These are phyloP conservation scores for Nasturtium officinale DNA, from an alignment of 345 rosid genomes.

Conservation along the genomic window DNA sequence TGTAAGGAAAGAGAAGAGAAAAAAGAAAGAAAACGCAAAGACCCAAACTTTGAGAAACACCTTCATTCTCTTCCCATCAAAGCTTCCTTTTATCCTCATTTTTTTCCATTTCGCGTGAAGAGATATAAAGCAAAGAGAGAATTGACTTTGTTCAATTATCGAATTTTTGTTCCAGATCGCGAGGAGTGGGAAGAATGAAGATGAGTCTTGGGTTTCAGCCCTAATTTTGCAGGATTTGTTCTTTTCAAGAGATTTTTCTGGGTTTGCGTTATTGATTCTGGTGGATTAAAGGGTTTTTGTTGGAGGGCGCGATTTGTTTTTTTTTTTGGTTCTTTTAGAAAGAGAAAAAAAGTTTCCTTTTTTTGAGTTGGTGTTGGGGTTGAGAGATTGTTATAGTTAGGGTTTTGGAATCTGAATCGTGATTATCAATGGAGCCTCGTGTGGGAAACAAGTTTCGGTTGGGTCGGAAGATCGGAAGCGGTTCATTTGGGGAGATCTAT, in stretches of 20 bases:
- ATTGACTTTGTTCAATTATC: constrained; percentile 5
- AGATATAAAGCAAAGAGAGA: constrained; percentile 2
- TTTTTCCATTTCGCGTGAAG: constrained; percentile 33
- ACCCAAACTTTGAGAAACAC: constrained; percentile 43
- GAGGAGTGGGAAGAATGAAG: constrained; percentile 10
- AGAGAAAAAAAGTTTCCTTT: background rate
- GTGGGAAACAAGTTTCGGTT: constrained; percentile 90
- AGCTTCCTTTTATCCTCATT: constrained; percentile 34
- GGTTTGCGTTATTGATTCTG: constrained; percentile 44
- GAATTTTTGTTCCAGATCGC: constrained; percentile 31
- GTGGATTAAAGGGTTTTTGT: constrained; percentile 8
- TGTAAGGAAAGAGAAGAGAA: constrained; percentile 23
- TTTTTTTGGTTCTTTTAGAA: background rate
- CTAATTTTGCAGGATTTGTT: constrained; percentile 13
- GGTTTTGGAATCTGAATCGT: constrained; percentile 32
- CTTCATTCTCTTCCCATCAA: constrained; percentile 34
- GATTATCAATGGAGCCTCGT: constrained; percentile 69
- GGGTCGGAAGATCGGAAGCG: constrained; percentile 95
- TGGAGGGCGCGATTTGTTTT: background rate
- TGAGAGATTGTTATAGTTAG: constrained; percentile 35
- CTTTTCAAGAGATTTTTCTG: background rate
- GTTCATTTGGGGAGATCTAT: constrained; percentile 97
- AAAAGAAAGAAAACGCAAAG: constrained; percentile 24
- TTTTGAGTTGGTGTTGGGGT: constrained; percentile 30
- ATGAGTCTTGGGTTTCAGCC: constrained; percentile 22